Conservation (phyloP, 495 filamentous ascomycete genomes). For the Hamigera avellanea region DNA sequence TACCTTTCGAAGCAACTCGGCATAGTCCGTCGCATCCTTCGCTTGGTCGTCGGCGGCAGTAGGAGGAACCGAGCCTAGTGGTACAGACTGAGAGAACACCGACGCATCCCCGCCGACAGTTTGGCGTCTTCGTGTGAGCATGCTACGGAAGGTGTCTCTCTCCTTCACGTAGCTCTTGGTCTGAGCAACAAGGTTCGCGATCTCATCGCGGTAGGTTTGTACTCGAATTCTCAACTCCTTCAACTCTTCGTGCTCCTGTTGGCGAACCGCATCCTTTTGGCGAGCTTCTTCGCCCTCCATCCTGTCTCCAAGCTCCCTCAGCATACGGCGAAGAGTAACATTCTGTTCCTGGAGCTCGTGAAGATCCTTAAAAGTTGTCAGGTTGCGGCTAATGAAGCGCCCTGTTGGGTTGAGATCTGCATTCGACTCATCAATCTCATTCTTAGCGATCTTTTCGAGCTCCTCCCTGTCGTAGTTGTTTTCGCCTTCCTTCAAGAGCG, state of each 20-base stretch:
- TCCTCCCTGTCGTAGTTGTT: constrained; percentile 57
- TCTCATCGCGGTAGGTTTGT: constrained; percentile 55
- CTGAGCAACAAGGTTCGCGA: constrained; percentile 63
- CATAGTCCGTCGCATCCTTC: constrained; percentile 47
- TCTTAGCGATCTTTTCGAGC: constrained; percentile 60
- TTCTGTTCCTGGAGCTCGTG: constrained; percentile 85
- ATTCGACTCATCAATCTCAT: constrained; percentile 45
- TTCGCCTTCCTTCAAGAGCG: constrained; percentile 66
- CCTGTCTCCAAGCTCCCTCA: constrained; percentile 69
- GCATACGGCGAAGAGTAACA: constrained; percentile 63
- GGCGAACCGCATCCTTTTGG: constrained; percentile 53
- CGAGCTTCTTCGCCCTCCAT: constrained; percentile 87
- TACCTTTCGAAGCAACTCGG: constrained; percentile 65
- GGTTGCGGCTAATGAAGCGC: constrained; percentile 71
- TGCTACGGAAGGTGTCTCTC: constrained; percentile 91
- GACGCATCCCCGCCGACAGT: constrained; percentile 46
- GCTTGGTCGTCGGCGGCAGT: constrained; percentile 26
- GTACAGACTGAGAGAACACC: constrained; percentile 53
- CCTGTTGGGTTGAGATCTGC: constrained; percentile 64
- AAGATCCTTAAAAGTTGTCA: constrained; percentile 74
- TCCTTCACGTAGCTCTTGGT: constrained; percentile 90
- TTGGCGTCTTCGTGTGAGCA: constrained; percentile 68
- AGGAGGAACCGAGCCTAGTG: constrained; percentile 30
- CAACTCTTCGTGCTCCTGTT: constrained; percentile 61
- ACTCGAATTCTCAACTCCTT: constrained; percentile 53